Conservation (phyloP, 495 filamentous ascomycete species). For the Tuber indicum region DNA sequence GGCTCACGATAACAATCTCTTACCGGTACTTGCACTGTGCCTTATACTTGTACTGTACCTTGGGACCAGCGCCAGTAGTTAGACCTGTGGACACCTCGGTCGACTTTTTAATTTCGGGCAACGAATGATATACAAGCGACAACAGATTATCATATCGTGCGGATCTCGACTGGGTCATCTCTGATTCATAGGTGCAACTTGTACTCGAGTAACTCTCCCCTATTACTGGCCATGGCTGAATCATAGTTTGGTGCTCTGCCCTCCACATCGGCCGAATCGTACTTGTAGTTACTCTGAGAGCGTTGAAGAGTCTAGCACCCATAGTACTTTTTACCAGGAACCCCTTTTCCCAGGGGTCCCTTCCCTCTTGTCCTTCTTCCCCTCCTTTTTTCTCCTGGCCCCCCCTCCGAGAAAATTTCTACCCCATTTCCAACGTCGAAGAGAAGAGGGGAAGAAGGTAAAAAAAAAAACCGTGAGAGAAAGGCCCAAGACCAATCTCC, state of each 20-base stretch:
- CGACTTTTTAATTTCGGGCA: neutral
- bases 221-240: neutral
- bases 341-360: neutral
- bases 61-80: neutral
- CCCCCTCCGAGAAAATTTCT: neutral
- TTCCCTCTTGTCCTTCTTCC: neutral
- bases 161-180: neutral
- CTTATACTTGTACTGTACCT: neutral
- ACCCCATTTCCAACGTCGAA: neutral
- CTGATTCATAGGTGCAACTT: neutral
- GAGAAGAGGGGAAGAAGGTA: neutral
- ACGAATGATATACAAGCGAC: neutral
- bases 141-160: neutral
- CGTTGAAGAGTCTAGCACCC: neutral
- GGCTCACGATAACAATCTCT: neutral
- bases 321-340: neutral
- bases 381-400: neutral
- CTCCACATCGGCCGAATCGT: neutral
- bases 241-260: neutral
- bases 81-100: neutral
- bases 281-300: constrained; percentile 2
- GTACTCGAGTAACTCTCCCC: neutral
- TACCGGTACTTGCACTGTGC: neutral
- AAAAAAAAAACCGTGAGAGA: neutral
- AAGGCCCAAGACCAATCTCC: neutral